phyloP scores from a whole-genome alignment of 129 eudicot species.

The Arctium lappa region DNA sequence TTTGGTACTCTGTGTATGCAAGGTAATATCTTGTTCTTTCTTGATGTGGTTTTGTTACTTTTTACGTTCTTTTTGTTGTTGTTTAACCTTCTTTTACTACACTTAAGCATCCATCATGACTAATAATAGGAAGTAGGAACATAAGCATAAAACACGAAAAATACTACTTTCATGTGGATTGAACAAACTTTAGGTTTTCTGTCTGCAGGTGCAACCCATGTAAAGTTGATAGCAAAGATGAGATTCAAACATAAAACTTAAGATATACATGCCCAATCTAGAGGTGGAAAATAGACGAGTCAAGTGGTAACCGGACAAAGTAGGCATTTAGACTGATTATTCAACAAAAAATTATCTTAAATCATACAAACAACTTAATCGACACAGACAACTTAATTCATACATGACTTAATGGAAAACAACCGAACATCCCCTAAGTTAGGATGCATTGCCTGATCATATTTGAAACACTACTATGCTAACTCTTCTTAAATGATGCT shows the following conservation, averaged over 20 bases:
- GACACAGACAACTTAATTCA: neutral
- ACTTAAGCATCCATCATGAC: neutral
- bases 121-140: neutral
- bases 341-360: neutral
- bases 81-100: neutral
- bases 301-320: neutral
- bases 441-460: neutral
- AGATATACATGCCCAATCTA: neutral
- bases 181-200: neutral
- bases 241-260: neutral
- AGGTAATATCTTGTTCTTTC: conserved; percentile 36
- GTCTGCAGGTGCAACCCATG: neutral
- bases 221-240: neutral
- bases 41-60: neutral
- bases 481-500: neutral
- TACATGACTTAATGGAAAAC: neutral
- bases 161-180: neutral
- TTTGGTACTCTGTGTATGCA: conserved; percentile 90
- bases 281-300: neutral
- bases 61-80: neutral
- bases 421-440: neutral
- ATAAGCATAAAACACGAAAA: neutral
- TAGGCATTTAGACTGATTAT: neutral
- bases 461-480: neutral
- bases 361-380: neutral